Conservation (phyloP, 306 rosid genomes). For the Fagus sylvatica region DNA sequence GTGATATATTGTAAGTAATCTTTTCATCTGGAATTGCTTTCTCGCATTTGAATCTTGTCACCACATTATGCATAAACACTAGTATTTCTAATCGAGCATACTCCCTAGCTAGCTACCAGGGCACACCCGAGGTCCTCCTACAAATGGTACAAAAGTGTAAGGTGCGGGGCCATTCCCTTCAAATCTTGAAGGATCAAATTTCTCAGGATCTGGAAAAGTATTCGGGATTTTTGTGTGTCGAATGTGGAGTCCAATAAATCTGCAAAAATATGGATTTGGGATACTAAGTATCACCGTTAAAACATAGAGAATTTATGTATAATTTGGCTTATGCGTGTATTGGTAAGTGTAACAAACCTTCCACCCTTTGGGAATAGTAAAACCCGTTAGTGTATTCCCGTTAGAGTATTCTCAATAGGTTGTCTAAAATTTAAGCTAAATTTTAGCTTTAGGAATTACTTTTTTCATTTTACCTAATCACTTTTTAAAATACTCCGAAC, state of each 20-base stretch:
- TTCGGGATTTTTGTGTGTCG: slow-evolving; percentile 30
- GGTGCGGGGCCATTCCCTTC: slow-evolving; percentile 36
- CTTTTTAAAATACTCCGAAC: too few species aligned
- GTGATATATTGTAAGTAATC: too few species aligned
- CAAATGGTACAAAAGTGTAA: slow-evolving; percentile 37
- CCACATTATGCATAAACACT: background rate
- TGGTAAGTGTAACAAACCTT: slow-evolving; percentile 25
- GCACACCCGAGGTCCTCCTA: slow-evolving; percentile 40
- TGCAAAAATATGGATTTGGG: background rate
- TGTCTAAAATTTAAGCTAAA: too few species aligned
- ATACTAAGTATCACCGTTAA: too few species aligned
- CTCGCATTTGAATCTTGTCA: too few species aligned
- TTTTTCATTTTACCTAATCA: too few species aligned
- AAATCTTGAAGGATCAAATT: slow-evolving; percentile 48
- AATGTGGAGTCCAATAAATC: slow-evolving; percentile 40
- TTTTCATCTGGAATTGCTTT: too few species aligned
- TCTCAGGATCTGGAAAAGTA: slow-evolving; percentile 36
- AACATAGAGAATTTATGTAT: too few species aligned
- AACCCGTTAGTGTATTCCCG: background rate
- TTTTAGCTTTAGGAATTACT: too few species aligned
- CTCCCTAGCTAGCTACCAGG: slow-evolving; percentile 28
- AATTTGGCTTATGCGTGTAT: too few species aligned
- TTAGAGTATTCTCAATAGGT: too few species aligned
- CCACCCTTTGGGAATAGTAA: slow-evolving; percentile 50
- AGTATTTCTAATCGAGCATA: slow-evolving; percentile 31